Percentiles rank a stretch among this genome's conserved stretches.
Conservation (phyloP, 768 basidiomycete species). For the Tricholoma matsutake region DNA sequence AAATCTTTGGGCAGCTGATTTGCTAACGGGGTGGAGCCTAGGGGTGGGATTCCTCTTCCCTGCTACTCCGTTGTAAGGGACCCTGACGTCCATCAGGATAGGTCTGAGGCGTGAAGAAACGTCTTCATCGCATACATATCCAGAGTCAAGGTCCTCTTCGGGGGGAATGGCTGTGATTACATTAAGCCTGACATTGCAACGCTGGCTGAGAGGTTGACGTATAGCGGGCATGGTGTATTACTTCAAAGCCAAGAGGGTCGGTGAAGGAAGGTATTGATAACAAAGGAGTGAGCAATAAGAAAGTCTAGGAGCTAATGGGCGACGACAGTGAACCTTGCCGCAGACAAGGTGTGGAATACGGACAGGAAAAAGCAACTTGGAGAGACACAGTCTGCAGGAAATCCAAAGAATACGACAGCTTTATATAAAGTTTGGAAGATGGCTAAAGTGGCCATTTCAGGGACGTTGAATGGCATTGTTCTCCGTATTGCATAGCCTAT, state of each 20-base stretch:
- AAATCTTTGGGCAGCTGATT: slow-evolving; percentile 9
- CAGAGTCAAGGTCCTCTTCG: slow-evolving; percentile 2
- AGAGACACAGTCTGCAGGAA: background rate
- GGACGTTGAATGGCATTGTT: background rate
- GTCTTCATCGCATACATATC: background rate
- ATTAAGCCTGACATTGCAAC: slow-evolving; percentile 19
- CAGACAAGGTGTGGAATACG: slow-evolving; percentile 3
- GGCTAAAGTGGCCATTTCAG: slow-evolving; percentile 1
- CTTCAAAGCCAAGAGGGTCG: background rate
- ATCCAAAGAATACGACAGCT: background rate
- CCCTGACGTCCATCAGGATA: slow-evolving; percentile 3
- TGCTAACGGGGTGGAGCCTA: slow-evolving; percentile 12
- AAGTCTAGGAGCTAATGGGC: background rate
- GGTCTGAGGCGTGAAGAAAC: slow-evolving; percentile 6
- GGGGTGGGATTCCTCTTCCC: slow-evolving; percentile 3
- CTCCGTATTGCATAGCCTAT: background rate
- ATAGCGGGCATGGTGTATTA: slow-evolving; percentile 17
- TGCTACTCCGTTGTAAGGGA: slow-evolving; percentile 2
- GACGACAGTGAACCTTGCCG: background rate
- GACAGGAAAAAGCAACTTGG: background rate
- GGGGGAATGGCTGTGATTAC: slow-evolving; percentile 18
- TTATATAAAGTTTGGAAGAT: background rate
- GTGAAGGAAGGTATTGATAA: background rate
- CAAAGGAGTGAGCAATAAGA: background rate
- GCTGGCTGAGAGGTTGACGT: slow-evolving; percentile 23